phyloP scores from a whole-genome alignment of 768 basidiomycete genomes.

The Lactarius sp. region DNA sequence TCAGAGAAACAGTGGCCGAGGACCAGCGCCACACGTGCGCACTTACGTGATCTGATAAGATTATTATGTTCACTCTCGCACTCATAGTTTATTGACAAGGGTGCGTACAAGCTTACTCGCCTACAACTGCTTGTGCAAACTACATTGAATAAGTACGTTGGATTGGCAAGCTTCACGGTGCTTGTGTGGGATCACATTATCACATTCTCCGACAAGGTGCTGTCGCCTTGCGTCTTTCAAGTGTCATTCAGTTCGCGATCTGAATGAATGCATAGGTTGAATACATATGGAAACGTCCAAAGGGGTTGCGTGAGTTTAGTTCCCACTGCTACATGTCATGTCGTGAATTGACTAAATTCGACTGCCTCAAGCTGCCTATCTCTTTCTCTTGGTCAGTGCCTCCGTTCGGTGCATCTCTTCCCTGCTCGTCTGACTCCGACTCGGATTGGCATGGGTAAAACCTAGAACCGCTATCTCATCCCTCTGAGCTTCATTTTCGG shows the following conservation, averaged over 20 bases:
- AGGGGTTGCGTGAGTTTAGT: constrained; percentile 39
- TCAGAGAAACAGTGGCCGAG: not conserved
- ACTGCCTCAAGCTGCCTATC: constrained; percentile 30
- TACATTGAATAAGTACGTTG: constrained; percentile 40
- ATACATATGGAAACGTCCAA: constrained; percentile 48
- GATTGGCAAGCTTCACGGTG: constrained; percentile 46
- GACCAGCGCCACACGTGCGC: not conserved
- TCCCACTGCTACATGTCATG: not conserved
- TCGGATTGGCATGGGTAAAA: not conserved
- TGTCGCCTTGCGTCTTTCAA: too few relatives aligned
- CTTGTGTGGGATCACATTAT: constrained; percentile 56
- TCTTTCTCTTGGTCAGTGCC: constrained; percentile 37
- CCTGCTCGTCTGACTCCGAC: not conserved
- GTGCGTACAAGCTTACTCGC: not conserved
- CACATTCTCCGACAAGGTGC: constrained; percentile 45
- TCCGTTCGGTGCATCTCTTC: not conserved
- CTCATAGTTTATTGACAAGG: not conserved
- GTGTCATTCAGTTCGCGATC: not conserved
- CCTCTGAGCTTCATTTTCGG: constrained; percentile 60
- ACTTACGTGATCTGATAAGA: not conserved
- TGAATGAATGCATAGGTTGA: constrained; percentile 36
- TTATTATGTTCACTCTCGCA: too few relatives aligned
- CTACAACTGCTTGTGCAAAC: not conserved
- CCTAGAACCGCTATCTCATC: constrained; percentile 59
- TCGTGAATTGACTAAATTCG: not conserved